phyloP scores from a whole-genome alignment of 2,329 filamentous ascomycete genomes.

The Niveomyces coronatus region DNA sequence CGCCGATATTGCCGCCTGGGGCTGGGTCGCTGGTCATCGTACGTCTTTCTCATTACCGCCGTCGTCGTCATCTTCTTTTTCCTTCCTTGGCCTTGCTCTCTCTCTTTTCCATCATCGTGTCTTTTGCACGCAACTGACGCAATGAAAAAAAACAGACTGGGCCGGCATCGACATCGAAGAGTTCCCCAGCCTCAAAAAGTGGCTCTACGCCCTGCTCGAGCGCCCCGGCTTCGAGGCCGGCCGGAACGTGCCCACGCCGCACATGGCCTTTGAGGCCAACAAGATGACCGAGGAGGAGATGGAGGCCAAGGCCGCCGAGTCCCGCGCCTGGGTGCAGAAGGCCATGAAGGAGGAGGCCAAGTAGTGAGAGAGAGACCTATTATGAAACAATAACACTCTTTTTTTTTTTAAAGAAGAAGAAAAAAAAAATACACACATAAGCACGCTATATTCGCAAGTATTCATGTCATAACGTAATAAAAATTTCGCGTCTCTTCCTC shows the following conservation, averaged over 20 bases:
- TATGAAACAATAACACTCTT: not conserved
- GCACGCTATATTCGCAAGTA: not conserved
- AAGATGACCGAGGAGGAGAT: conserved; percentile 38
- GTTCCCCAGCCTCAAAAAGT: conserved; percentile 66
- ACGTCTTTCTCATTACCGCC: conserved; percentile 12
- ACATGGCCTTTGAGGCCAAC: conserved; percentile 44
- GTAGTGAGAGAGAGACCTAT: too few relatives aligned
- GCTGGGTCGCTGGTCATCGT: conserved; percentile 56
- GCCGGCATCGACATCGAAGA: conserved; percentile 51
- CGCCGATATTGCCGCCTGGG: conserved; percentile 72
- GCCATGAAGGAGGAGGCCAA: conserved; percentile 59
- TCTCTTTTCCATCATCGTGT: not conserved
- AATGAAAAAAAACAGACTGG: conserved; percentile 21
- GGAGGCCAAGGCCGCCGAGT: conserved; percentile 43
- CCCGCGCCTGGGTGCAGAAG: conserved; percentile 54
- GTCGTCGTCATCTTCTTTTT: too few relatives aligned
- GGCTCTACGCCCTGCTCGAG: conserved; percentile 61
- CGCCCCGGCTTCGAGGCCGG: conserved; percentile 68
- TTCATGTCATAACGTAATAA: not conserved
- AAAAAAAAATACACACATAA: not conserved
- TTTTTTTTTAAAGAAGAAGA: not conserved
- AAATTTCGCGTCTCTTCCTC: not conserved
- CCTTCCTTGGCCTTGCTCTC: not conserved
- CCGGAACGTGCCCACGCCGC: conserved; percentile 56
- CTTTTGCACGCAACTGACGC: not conserved